Percentiles rank a stretch among this genome's conserved stretches.
Conservation (phyloP, 345 rosid species). For the Populus davidiana region DNA sequence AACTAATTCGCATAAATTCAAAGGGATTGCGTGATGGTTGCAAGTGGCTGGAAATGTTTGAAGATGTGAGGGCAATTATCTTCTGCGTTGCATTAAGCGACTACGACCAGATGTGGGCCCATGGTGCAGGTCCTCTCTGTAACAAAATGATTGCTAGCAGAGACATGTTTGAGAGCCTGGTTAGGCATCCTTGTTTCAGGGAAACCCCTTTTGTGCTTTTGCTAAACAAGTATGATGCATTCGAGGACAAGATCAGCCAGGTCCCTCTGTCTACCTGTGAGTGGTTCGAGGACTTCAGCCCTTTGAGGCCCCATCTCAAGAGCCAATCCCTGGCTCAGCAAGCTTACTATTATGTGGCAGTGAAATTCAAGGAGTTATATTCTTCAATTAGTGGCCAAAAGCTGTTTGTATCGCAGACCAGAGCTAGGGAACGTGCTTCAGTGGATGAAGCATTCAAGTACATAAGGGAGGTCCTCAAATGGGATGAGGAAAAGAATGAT, state of each 20-base stretch:
- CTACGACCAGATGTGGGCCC: slow-evolving; percentile 42
- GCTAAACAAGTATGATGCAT: slow-evolving; percentile 52
- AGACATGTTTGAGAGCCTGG: slow-evolving; percentile 50
- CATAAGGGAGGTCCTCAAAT: slow-evolving; percentile 50
- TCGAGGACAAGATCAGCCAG: slow-evolving; percentile 45
- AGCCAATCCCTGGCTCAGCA: slow-evolving; percentile 49
- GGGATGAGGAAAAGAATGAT: slow-evolving; percentile 59
- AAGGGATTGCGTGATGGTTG: slow-evolving; percentile 53
- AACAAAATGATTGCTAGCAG: slow-evolving; percentile 56
- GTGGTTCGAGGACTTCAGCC: slow-evolving; percentile 55
- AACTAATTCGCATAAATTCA: slow-evolving; percentile 51
- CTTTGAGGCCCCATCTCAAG: slow-evolving; percentile 38
- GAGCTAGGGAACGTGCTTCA: slow-evolving; percentile 36
- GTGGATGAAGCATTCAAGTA: slow-evolving; percentile 55
- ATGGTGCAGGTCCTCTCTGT: slow-evolving; percentile 19
- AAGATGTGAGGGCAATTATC: slow-evolving; percentile 51
- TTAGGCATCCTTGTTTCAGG: slow-evolving; percentile 43
- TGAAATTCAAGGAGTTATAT: slow-evolving; percentile 59
- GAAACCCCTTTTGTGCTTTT: slow-evolving; percentile 52
- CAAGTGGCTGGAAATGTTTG: slow-evolving; percentile 71
- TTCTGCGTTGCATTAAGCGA: slow-evolving; percentile 63
- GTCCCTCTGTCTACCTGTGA: slow-evolving; percentile 47
- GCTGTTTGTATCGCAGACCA: slow-evolving; percentile 49
- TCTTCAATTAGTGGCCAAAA: slow-evolving; percentile 33
- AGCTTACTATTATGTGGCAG: slow-evolving; percentile 50